A percentile compares a stretch with the other conserved stretches of the same genome.
Evolutionary conservation across 2,329 filamentous ascomycete genomes (phyloP).

Genomic region (Monosporascus ibericus): DNA sequence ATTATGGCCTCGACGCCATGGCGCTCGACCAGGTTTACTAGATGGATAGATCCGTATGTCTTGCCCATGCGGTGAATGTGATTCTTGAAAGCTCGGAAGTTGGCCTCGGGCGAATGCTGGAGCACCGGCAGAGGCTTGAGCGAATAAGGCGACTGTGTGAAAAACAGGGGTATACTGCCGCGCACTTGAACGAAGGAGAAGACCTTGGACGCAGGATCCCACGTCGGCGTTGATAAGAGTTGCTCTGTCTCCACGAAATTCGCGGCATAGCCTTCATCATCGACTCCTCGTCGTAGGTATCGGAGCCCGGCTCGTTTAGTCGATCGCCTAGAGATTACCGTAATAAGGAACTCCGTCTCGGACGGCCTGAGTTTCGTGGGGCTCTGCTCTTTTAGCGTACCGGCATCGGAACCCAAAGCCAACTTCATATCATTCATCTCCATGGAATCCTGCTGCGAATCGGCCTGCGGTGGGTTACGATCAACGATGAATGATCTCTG

Average conservation of each 20-base stretch:
- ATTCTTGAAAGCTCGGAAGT: conserved; percentile 68
- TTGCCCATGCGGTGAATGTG: conserved; percentile 68
- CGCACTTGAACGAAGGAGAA: conserved; percentile 84
- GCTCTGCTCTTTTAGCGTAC: conserved; percentile 15
- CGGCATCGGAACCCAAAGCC: conserved; percentile 4
- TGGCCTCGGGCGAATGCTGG: conserved; percentile 74
- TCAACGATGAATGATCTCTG: conserved; percentile 76
- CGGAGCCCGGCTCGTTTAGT: conserved; percentile 80
- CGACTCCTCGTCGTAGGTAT: conserved; percentile 83
- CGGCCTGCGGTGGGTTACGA: conserved; percentile 48
- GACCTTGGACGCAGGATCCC: conserved; percentile 55
- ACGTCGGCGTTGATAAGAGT: conserved; percentile 68
- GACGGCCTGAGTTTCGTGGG: conserved; percentile 32
- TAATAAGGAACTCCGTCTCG: conserved; percentile 66
- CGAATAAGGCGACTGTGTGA: conserved; percentile 89
- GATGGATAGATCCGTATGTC: conserved; percentile 71
- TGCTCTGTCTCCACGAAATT: conserved; percentile 96
- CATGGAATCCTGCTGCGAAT: conserved; percentile 30
- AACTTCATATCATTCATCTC: conserved; percentile 23
- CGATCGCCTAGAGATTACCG: conserved; percentile 84
- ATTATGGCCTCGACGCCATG: conserved; percentile 75
- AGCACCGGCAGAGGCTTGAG: conserved; percentile 81
- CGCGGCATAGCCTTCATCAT: conserved; percentile 82
- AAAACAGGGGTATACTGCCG: conserved; percentile 90
- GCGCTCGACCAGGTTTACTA: conserved; percentile 83